These are phyloP conservation scores for Metroxylon sagu DNA, from an alignment of 176 grass and related monocot genomes.

Conservation along the genomic window DNA sequence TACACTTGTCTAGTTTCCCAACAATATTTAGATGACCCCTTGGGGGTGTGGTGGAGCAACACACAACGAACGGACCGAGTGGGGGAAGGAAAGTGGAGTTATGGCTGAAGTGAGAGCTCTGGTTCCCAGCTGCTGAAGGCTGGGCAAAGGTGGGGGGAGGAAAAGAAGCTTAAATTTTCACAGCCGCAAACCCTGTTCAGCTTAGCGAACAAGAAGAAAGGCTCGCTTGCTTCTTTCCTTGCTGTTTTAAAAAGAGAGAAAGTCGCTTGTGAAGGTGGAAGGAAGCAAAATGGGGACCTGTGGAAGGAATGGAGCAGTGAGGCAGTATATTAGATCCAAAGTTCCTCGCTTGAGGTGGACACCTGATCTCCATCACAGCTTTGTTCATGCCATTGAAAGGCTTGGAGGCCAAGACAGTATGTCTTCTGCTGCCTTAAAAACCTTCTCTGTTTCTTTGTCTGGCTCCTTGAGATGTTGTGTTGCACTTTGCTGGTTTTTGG, in stretches of 20 bases:
- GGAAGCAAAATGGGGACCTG: conserved; percentile 25
- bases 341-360: conserved; percentile 82
- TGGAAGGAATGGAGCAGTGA: conserved; percentile 44
- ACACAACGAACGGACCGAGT: too few species aligned
- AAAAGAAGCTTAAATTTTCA: too few species aligned
- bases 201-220: too few species aligned
- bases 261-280: not conserved
- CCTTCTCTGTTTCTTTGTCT: too few species aligned
- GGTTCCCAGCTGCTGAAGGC: too few species aligned
- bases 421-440: conserved; percentile 2
- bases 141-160: too few species aligned
- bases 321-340: conserved; percentile 74
- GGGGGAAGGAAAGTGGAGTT: too few species aligned
- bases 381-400: conserved; percentile 57
- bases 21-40: conserved; percentile 24
- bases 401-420: conserved; percentile 78
- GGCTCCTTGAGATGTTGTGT: not conserved
- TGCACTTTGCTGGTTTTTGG: too few species aligned
- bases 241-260: not conserved
- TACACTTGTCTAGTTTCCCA: conserved; percentile 43
- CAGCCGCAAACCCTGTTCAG: too few species aligned
- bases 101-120: too few species aligned
- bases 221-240: too few species aligned
- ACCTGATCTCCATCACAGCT: conserved; percentile 67
- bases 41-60: too few species aligned